Percentiles rank a stretch among this genome's conserved stretches.
These are phyloP conservation scores for Pestalotiopsis sp. DNA, from an alignment of 2,329 filamentous ascomycete species.

Conservation along the genomic window DNA sequence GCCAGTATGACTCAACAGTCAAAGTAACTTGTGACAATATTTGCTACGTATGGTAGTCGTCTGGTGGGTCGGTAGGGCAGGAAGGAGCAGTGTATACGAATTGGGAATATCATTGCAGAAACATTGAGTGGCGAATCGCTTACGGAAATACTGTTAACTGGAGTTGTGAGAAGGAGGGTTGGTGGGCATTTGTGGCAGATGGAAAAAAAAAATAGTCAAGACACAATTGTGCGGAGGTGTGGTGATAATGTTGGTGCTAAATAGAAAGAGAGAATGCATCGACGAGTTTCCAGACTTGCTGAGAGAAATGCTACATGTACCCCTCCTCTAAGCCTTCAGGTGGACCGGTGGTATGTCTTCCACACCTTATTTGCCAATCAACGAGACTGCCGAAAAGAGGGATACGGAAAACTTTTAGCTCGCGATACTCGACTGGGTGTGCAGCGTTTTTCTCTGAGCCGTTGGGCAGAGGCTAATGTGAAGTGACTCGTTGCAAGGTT, in stretches of 20 bases:
- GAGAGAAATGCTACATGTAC: no score
- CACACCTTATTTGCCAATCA: not conserved
- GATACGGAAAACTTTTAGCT: not conserved
- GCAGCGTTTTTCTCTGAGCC: not conserved
- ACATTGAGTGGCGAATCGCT: not conserved
- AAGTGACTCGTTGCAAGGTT: constrained; percentile 3
- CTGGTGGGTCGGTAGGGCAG: not conserved
- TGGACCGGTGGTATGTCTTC: not conserved
- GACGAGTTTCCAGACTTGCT: no score
- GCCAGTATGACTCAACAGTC: constrained; percentile 6
- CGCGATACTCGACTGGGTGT: not conserved
- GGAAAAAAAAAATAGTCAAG: no score
- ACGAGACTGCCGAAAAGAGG: not conserved
- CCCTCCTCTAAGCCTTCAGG: no score
- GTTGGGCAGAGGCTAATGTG: not conserved
- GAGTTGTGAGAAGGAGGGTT: not conserved
- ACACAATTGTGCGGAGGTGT: no score
- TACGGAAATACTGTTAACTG: not conserved
- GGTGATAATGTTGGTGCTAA: no score
- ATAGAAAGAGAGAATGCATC: no score
- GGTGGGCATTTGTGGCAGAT: not conserved
- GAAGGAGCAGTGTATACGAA: not conserved
- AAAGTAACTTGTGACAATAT: not conserved
- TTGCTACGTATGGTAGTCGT: not conserved
- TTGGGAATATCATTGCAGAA: not conserved